These are phyloP conservation scores for Trichomonascus vanleenenianus DNA, from an alignment of 805 yeast species.

Conservation along the genomic window DNA sequence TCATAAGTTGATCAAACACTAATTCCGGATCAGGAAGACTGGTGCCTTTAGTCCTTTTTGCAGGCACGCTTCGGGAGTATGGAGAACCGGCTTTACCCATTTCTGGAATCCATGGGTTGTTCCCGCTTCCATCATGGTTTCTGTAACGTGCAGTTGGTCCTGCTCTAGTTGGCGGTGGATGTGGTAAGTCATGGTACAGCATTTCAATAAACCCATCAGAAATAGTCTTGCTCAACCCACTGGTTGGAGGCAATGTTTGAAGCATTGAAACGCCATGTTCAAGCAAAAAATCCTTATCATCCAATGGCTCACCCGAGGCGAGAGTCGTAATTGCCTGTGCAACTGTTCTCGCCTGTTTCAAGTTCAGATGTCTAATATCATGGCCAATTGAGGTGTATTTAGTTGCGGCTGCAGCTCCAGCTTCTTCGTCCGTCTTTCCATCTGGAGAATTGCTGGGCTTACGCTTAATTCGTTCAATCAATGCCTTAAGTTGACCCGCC, in stretches of 20 bases:
- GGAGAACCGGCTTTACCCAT: constrained; percentile 1
- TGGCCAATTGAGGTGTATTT: not conserved
- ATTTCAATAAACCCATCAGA: constrained; percentile 1
- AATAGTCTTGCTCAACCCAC: constrained; percentile 1
- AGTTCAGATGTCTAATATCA: constrained; percentile 1
- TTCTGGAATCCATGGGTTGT: constrained; percentile 2
- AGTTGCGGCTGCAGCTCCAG: not conserved
- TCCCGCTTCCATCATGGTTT: not conserved
- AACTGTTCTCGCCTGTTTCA: not conserved
- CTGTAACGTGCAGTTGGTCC: constrained; percentile 1
- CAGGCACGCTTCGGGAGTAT: not conserved
- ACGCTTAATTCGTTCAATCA: not conserved
- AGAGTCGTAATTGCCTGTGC: not conserved
- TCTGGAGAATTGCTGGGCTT: not conserved
- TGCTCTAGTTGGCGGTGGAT: constrained; percentile 1
- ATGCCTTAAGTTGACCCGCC: not conserved
- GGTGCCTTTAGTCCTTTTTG: not conserved
- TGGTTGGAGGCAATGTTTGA: not conserved
- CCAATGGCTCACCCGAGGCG: constrained; percentile 1
- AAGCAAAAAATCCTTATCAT: not conserved
- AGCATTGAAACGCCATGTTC: constrained; percentile 1
- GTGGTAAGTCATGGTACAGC: not conserved
- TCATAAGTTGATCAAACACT: constrained; percentile 1
- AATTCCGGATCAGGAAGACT: not conserved
- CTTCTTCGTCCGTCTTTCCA: constrained; percentile 1